Evolutionary conservation across 306 rosid genomes (phyloP).

Genomic region (Prunus persica): DNA sequence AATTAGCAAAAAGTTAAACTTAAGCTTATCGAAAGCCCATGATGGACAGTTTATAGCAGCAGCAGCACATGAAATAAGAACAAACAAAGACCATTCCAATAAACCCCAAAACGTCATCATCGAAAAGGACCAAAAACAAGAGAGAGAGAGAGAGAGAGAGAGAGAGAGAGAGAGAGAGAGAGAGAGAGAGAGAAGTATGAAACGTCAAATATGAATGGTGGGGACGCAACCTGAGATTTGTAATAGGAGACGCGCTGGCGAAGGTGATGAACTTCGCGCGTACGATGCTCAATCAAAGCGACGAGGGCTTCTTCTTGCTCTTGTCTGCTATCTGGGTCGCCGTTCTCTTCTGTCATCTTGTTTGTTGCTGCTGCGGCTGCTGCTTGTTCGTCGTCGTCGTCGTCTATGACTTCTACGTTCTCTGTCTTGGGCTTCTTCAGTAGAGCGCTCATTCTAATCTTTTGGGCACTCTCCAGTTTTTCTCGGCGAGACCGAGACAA

Average conservation of each 20-base stretch:
- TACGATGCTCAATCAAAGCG: constrained; percentile 81
- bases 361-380: neutral
- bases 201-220: neutral
- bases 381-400: neutral
- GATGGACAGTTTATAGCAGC: neutral
- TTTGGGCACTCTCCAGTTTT: neutral
- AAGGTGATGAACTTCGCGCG: constrained; percentile 61
- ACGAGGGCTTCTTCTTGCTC: constrained; percentile 85
- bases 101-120: neutral
- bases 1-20: neutral
- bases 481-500: neutral
- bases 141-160: neutral
- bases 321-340: constrained; percentile 16
- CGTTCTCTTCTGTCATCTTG: neutral
- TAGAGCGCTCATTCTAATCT: neutral
- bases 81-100: neutral
- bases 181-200: neutral
- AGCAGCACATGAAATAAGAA: neutral
- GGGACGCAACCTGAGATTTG: constrained; percentile 53
- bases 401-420: neutral
- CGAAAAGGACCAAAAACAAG: neutral
- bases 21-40: neutral
- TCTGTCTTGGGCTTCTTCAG: neutral
- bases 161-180: neutral
- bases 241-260: constrained; percentile 63